phyloP scores from a whole-genome alignment of 2,329 filamentous ascomycete genomes.

The Cordyceps fumosorosea region DNA sequence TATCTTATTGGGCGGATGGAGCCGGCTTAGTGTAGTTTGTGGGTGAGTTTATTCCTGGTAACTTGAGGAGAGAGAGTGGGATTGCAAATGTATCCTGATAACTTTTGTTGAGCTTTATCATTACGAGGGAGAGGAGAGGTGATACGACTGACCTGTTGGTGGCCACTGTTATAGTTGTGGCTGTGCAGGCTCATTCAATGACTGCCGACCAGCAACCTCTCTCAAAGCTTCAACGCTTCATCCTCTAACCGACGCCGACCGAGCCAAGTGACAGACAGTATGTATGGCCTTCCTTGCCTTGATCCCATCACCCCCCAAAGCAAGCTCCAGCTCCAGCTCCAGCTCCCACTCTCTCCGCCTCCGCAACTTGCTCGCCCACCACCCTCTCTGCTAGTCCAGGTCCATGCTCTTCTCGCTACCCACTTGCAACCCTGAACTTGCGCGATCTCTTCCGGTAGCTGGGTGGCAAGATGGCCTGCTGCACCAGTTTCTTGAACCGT shows the following conservation, averaged over 20 bases:
- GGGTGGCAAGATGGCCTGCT: neutral
- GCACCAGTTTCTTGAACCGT: conserved; percentile 4
- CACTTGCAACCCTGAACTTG: neutral
- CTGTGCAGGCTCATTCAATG: neutral
- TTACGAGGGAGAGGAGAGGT: neutral
- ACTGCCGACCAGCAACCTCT: neutral
- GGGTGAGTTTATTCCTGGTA: neutral
- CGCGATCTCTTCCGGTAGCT: conserved; percentile 8
- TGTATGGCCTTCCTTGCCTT: no score
- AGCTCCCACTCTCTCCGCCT: neutral
- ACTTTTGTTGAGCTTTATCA: conserved; percentile 2
- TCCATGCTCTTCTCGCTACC: neutral
- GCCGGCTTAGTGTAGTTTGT: conserved; percentile 2
- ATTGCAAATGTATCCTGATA: neutral
- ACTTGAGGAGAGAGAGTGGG: neutral
- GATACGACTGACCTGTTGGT: neutral
- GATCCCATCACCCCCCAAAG: neutral
- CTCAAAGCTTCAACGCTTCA: neutral
- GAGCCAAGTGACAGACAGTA: neutral
- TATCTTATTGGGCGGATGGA: conserved; percentile 12
- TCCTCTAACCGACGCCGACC: neutral
- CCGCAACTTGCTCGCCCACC: neutral
- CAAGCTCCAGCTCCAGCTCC: neutral
- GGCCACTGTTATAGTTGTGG: neutral
- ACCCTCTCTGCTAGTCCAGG: neutral